These are phyloP conservation scores for Sherardia arvensis DNA, from an alignment of 257 asterid species.

Conservation along the genomic window DNA sequence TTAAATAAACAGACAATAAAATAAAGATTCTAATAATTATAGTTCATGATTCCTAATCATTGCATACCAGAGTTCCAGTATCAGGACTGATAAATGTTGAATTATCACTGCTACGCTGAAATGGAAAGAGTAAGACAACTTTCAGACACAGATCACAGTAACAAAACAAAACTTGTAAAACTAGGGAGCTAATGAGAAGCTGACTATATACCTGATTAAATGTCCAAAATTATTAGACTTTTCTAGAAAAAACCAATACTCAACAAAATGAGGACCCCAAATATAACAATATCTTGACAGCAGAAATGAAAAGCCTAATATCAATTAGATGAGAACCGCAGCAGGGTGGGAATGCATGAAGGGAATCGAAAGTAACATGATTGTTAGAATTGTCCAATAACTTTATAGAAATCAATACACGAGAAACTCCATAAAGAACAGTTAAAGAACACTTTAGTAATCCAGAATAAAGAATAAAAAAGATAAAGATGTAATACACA, in stretches of 20 bases:
- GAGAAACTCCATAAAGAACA: not conserved
- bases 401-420: not conserved
- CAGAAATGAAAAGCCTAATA: not conserved
- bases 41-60: not conserved
- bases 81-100: conserved; percentile 57
- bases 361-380: not conserved
- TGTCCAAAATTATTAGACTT: not conserved
- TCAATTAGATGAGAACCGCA: no score
- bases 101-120: conserved; percentile 72
- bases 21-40: no score
- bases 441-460: not conserved
- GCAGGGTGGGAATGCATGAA: not conserved
- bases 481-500: conserved; percentile 8
- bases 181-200: not conserved
- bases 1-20: not conserved
- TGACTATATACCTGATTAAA: not conserved
- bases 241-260: not conserved
- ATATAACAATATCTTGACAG: not conserved
- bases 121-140: conserved; percentile 19
- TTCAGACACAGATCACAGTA: conserved; percentile 15
- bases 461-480: not conserved
- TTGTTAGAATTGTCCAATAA: not conserved
- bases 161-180: not conserved
- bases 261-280: not conserved
- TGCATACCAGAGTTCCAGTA: conserved; percentile 74